A percentile compares a stretch with the other conserved stretches of the same genome.
Conservation (phyloP, 805 yeast species). For the Hanseniaspora taiwanica region DNA sequence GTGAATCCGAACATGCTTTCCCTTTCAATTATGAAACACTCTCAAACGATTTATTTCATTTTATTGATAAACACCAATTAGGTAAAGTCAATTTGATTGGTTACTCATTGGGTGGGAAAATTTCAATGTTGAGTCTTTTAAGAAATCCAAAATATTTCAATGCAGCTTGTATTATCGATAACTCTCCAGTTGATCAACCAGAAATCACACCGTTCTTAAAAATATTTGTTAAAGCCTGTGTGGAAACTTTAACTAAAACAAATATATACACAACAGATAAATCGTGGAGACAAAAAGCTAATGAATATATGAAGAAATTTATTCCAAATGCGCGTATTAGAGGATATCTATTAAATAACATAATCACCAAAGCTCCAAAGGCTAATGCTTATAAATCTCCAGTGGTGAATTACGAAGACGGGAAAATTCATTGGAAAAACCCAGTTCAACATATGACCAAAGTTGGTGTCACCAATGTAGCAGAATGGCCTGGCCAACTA, state of each 20-base stretch:
- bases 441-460: constrained; percentile 23
- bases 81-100: constrained; percentile 25
- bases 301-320: constrained; percentile 9
- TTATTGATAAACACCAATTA: constrained; percentile 22
- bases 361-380: constrained; percentile 21
- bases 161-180: constrained; percentile 32
- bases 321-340: constrained; percentile 19
- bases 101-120: constrained; percentile 42
- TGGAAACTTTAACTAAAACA: constrained; percentile 10
- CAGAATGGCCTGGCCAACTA: constrained; percentile 23
- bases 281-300: constrained; percentile 19
- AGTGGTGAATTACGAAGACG: constrained; percentile 17
- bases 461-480: constrained; percentile 17
- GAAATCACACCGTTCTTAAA: constrained; percentile 26
- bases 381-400: constrained; percentile 14
- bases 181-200: constrained; percentile 29
- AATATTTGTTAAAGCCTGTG: constrained; percentile 27
- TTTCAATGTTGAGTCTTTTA: constrained; percentile 31
- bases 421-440: constrained; percentile 21
- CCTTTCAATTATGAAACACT: constrained; percentile 31
- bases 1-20: constrained; percentile 27
- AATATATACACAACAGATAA: constrained; percentile 16
- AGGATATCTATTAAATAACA: constrained; percentile 28
- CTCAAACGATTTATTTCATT: constrained; percentile 29
- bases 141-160: constrained; percentile 26